Evolutionary conservation across 2,329 filamentous ascomycete species (phyloP).

Genomic region (Ascochyta lentis): DNA sequence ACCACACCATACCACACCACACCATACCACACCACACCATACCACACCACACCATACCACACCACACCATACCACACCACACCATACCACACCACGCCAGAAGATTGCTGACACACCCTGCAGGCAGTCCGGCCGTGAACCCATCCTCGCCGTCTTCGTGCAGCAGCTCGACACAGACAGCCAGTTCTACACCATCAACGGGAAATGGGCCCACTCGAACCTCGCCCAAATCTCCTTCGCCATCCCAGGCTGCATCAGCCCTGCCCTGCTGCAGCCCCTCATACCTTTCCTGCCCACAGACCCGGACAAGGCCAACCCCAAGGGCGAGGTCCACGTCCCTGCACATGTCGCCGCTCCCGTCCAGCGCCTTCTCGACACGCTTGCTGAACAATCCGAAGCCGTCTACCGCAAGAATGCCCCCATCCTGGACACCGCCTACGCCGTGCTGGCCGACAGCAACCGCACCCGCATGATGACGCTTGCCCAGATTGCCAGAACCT

Average conservation of each 20-base stretch:
- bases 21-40: no score
- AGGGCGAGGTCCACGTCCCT: slow-evolving; percentile 52
- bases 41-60: no score
- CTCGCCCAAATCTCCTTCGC: slow-evolving; percentile 55
- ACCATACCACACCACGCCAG: no score
- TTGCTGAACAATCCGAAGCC: slow-evolving; percentile 54
- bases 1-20: no score
- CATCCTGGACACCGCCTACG: slow-evolving; percentile 59
- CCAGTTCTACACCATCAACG: slow-evolving; percentile 60
- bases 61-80: no score
- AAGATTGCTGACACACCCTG: neutral
- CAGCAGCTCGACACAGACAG: slow-evolving; percentile 48
- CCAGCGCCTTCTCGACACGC: slow-evolving; percentile 51
- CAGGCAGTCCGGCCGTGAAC: slow-evolving; percentile 41
- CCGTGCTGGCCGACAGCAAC: slow-evolving; percentile 52
- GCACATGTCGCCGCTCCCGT: slow-evolving; percentile 55
- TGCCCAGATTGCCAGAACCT: slow-evolving; percentile 52
- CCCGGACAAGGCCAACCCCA: slow-evolving; percentile 27
- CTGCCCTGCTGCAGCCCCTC: slow-evolving; percentile 54
- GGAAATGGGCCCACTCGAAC: slow-evolving; percentile 54
- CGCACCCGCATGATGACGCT: slow-evolving; percentile 57
- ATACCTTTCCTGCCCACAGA: slow-evolving; percentile 59
- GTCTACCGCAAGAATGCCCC: slow-evolving; percentile 57
- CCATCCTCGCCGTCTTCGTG: slow-evolving; percentile 59
- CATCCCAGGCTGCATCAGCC: slow-evolving; percentile 57